Base-by-base conservation (phyloP, 225 moss, liverwort and hornwort species). In the Climacium dendroides region DNA sequence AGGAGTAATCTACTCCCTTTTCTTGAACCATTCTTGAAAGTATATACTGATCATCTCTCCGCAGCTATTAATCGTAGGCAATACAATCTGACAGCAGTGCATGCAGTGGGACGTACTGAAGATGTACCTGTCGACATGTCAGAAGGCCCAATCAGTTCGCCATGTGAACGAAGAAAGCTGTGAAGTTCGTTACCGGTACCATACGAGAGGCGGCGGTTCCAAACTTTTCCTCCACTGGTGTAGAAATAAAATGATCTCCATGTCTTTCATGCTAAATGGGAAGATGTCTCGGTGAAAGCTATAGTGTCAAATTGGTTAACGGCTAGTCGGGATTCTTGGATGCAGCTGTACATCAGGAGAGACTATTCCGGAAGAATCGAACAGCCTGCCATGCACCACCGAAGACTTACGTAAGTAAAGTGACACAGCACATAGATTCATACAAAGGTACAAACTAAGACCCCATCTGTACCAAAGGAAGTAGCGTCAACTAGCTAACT, bases 311-410 rank as follows among this genome's bases (percentile, higher is more conserved):
- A 58, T 57, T 79, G 74, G 30, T 52, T 86, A 29, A 59, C 52
- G 60, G 55, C 58, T 50, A 17, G 72, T 30, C 83, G 59, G 32
- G 53, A 62, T 74, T 85, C 30, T 79, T 72, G 70, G 62, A 70
- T 78, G 52, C 72, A 84, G 50, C 39, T 29, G 53, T 47, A 45
- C 70, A 85, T 96, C 90, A 95, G 20, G 92, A 90, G 77, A 98
- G 92, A 88, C 93, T 93, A 79, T 94, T 94, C 64, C 92, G 91
- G 89, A 98, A 94, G 89, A 96, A 98, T 48, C 96, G 95, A 69
- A 96, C 94, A 83, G 94, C 95, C 94, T 97, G 95, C 66, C 89
- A 94, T 57, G 37, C 48, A 73, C 15, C 87, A 88, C 83, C 59
- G 28, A 83, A 47, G 82, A 77, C 59, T 35, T 41, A 59, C 22